Evolutionary conservation across 2,329 filamentous ascomycete species (phyloP), one percentile per base, ranked within the genome.

Genomic region (Exophiala sp.): DNA sequence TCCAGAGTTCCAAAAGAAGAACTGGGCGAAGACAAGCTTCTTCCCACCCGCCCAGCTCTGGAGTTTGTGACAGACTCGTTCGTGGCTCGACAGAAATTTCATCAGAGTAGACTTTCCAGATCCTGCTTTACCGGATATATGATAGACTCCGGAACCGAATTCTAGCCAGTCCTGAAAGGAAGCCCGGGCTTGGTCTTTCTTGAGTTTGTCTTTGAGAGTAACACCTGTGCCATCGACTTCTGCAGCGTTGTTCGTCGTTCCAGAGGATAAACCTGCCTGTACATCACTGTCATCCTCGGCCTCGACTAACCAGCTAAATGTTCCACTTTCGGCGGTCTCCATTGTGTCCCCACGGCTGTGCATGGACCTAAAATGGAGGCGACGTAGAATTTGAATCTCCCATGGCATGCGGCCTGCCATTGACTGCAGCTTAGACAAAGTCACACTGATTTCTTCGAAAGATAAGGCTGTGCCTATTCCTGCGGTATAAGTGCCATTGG

Each of bases 31-130:
- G n/a, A 34, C 18, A 8, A 52, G 38, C 10, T 34, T 22, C 14
- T 43, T 38, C n/a, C 27, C 22, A 35, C 37, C 30, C 22, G 43
- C 24, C 48, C 48, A 52, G 21, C n/a, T 19, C 19, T 27, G 16
- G 8, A 52, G 34, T 2, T 14, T 21, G 14, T 24, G 16, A 23
- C 37, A 16, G 7, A 41, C 43, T 16, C 30, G 14, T 2, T 41
- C 18, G 5, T 52, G 22, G n/a, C 39, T 14, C 2, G 29, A 14
- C 13, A 52, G 27, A 30, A 41, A 52, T 35, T 52, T 52, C 48
- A 52, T 52, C n/a, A 52, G 43, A 10, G 48, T 52, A 6, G 48
- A 52, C 32, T 52, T 52, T 21, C 48, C 48, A 38, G 21, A 42
- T 3, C 16, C 48, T 9, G 48, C 21, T 29, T 43, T 52, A 2